Conservation (phyloP, 1,284 basidiomycete genomes). For the Trametes polyzona region DNA sequence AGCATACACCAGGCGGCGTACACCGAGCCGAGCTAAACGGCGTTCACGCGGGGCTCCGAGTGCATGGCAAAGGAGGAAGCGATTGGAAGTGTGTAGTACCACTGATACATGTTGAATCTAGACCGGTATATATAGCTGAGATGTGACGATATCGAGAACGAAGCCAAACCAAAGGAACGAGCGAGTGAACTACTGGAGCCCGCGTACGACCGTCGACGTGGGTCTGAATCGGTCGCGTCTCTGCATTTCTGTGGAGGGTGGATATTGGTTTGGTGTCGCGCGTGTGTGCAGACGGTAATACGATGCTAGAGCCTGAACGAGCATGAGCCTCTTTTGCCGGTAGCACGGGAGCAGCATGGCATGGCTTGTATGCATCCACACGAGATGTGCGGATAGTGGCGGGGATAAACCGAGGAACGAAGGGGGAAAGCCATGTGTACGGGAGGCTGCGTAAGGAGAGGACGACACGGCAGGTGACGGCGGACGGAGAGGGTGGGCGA, state of each 20-base stretch:
- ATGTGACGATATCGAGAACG: too few relatives aligned
- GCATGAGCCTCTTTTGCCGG: slow-evolving; percentile 12
- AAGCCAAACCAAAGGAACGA: slow-evolving; percentile 29
- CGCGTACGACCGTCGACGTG: slow-evolving; percentile 17
- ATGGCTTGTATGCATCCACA: too few relatives aligned
- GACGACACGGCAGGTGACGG: slow-evolving; percentile 1
- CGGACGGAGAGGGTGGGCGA: background rate
- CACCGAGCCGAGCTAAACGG: slow-evolving; percentile 30
- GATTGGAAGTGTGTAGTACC: slow-evolving; percentile 18
- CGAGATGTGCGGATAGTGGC: too few relatives aligned
- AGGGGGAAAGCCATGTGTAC: slow-evolving; percentile 21
- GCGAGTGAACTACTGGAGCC: too few relatives aligned
- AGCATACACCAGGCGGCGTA: slow-evolving; percentile 97
- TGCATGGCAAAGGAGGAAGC: slow-evolving; percentile 2
- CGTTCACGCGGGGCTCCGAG: background rate
- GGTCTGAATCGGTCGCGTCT: too few relatives aligned
- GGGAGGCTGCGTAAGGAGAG: slow-evolving; percentile 25
- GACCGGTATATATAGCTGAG: slow-evolving; percentile 35
- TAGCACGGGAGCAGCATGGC: too few relatives aligned
- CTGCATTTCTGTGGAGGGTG: too few relatives aligned
- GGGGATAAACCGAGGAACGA: background rate
- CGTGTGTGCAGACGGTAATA: too few relatives aligned
- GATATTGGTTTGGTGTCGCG: too few relatives aligned
- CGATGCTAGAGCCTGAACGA: background rate
- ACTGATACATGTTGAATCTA: slow-evolving; percentile 40